Evolutionary conservation across 257 asterid genomes (phyloP), one percentile per base, ranked within the genome.

Genomic region (Leonotis leonurus): DNA sequence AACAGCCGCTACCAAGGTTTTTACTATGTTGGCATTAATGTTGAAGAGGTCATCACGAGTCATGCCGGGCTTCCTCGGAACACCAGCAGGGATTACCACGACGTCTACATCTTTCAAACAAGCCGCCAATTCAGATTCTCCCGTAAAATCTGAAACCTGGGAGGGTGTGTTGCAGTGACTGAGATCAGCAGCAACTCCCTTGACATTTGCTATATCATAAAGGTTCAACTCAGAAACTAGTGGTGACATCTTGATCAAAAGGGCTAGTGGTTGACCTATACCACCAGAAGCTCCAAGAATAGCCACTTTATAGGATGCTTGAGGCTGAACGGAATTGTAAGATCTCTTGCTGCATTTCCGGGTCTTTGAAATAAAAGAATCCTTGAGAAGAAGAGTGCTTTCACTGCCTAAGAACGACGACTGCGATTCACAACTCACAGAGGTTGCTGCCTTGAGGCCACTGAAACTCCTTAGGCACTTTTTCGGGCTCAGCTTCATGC

Each of bases 121-220:
- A 64, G 69, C 65, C 3, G 85, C 83, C 71, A 89, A 69, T 45
- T 89, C 90, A 36, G 83, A 68, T 32, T 77, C 85, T 30, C 95
- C 96, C 0, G 94, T 89, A 52, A 84, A 86, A 71, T 75, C 93
- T 0, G 75, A 64, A 45, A 89, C 90, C 74, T 70, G 71, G 20
- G 96, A 82, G 4, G 96, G 95, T 5, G 96, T 89, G 72, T 84
- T 89, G 83, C 96, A 89, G 74, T 89, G 96, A 67, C 95, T 86
- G 46, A 89, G 88, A 63, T 89, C 96, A 17, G 95, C 85, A 1
- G 96, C 87, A 60, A 89, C 96, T 51, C 95, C 95, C 70, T 84
- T 89, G 49, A 86, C 96, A 53, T 89, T 89, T 10, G 94, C 95
- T 32, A 86, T 72, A 77, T 89, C 96, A 25, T 86, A 89, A 36